Base-by-base conservation (phyloP, 2,329 filamentous ascomycete species). In the Ascochyta viciae-villosae region DNA sequence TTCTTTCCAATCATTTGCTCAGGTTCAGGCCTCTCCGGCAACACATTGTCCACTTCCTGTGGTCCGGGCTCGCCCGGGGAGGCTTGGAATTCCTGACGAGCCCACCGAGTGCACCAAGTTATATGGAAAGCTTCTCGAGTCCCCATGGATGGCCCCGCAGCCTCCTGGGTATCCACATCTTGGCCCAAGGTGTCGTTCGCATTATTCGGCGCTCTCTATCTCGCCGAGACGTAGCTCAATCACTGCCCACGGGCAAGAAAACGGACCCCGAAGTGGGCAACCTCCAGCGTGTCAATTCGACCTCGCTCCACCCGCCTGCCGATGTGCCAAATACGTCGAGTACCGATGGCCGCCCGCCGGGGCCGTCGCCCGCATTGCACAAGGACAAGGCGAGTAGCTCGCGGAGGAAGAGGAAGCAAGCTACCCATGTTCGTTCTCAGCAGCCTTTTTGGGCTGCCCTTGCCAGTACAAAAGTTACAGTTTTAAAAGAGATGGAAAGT, bases 371-470 rank as follows among this genome's bases (percentile, higher is more conserved):
- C 24, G 77, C 79, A 50, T 65, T 78, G 51, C 81, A 82, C 66
- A 86, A 80, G 76, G 83, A 83, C 75, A 86, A 78, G 76, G 72
- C 85, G 78, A 80, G 87, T 72, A 75, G 84, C 63, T 96, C 84
- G 61, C 96, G 95, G 78, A 95, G 92, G 80, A 89, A 91, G 79
- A 87, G 90, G 78, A 94, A 95, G 79, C 92, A 96, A 78, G 94
- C 91, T 72, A 92, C 92, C 55, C 91, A 95, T 76, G 92, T 96
- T 64, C 85, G 93, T 75, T 91, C 92, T 74, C 88, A 92, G 72
- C 93, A 97, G 78, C 93, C 93, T 44, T 85, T 97, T 63, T 97
- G 93, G 93, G 92, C 93, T 62, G 93, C 93, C 43, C 85, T 97
- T 66, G 93, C 93, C 47, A 96, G 92, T 78, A 96, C 93, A 72